These are phyloP conservation scores for Neurospora sp. DNA, from an alignment of 495 filamentous ascomycete species.

Conservation along the genomic window DNA sequence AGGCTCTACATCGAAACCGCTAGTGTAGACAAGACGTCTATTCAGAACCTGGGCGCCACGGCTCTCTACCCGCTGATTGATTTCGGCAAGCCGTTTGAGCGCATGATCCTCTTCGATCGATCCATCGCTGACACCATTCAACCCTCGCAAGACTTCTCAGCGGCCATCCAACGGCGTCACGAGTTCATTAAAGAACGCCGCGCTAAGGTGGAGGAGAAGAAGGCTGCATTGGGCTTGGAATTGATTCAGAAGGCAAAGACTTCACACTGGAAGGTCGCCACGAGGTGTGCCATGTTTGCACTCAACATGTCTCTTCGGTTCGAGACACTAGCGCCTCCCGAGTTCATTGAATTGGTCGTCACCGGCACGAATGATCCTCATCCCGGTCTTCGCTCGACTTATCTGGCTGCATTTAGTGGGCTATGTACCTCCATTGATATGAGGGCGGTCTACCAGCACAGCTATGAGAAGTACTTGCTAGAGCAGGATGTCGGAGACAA, in stretches of 20 bases:
- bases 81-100: constrained; percentile 73
- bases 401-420: constrained; percentile 66
- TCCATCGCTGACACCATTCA: constrained; percentile 61
- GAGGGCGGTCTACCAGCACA: constrained; percentile 74
- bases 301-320: constrained; percentile 82
- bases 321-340: constrained; percentile 69
- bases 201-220: constrained; percentile 66
- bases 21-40: constrained; percentile 81
- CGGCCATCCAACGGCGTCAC: constrained; percentile 53
- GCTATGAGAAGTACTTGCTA: constrained; percentile 72
- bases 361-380: constrained; percentile 81
- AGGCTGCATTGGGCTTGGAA: constrained; percentile 67
- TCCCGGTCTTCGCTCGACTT: constrained; percentile 71
- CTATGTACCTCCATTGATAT: constrained; percentile 77
- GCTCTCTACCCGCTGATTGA: constrained; percentile 83
- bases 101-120: constrained; percentile 77
- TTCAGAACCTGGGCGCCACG: constrained; percentile 77
- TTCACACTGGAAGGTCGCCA: constrained; percentile 94
- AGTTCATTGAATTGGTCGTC: constrained; percentile 75
- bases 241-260: constrained; percentile 64
- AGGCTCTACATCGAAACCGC: constrained; percentile 81
- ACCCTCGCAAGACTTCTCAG: constrained; percentile 56
- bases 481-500: constrained; percentile 65
- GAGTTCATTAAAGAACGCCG: constrained; percentile 64
- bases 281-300: constrained; percentile 76